Evolutionary conservation across 1,139 yeast genomes (phyloP).

Genomic region (Nadsonia commutata): DNA sequence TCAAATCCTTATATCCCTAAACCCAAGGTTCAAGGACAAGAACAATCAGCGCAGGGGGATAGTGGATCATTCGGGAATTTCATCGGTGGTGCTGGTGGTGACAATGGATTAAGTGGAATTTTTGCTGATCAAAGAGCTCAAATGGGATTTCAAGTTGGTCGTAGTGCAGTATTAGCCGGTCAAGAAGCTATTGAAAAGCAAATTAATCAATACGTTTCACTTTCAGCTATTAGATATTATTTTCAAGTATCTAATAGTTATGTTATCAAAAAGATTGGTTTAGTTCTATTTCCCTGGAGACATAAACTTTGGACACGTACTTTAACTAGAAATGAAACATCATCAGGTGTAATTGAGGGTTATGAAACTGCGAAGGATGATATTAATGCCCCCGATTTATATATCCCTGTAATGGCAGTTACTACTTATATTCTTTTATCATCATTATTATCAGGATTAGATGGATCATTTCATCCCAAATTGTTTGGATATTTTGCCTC

Average conservation of each 20-base stretch:
- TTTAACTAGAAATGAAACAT: constrained; percentile 21
- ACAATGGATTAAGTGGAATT: constrained; percentile 24
- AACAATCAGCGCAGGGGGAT: too few species aligned
- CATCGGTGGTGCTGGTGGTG: constrained; percentile 8
- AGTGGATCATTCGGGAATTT: not conserved
- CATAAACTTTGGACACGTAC: constrained; percentile 47
- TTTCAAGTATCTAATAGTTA: constrained; percentile 86
- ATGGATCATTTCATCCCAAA: constrained; percentile 89
- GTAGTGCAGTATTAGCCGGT: constrained; percentile 55
- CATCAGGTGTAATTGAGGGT: constrained; percentile 26
- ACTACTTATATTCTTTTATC: constrained; percentile 76
- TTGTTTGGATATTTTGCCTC: constrained; percentile 83
- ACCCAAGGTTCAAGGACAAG: constrained; percentile 6
- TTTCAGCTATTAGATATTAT: constrained; percentile 54
- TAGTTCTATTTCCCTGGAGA: constrained; percentile 75
- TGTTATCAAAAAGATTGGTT: constrained; percentile 56
- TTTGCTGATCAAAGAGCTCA: constrained; percentile 71
- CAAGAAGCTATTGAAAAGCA: constrained; percentile 67
- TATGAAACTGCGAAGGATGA: constrained; percentile 70
- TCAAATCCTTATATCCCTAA: constrained; percentile 6
- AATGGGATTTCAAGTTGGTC: constrained; percentile 82
- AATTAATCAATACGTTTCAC: constrained; percentile 21
- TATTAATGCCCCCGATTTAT: constrained; percentile 89
- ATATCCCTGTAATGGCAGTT: constrained; percentile 65
- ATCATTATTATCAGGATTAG: constrained; percentile 75